Percentiles rank a stretch among this genome's conserved stretches.
These are phyloP conservation scores for Hebeloma cylindrosporum DNA, from an alignment of 768 basidiomycete species.

Conservation along the genomic window DNA sequence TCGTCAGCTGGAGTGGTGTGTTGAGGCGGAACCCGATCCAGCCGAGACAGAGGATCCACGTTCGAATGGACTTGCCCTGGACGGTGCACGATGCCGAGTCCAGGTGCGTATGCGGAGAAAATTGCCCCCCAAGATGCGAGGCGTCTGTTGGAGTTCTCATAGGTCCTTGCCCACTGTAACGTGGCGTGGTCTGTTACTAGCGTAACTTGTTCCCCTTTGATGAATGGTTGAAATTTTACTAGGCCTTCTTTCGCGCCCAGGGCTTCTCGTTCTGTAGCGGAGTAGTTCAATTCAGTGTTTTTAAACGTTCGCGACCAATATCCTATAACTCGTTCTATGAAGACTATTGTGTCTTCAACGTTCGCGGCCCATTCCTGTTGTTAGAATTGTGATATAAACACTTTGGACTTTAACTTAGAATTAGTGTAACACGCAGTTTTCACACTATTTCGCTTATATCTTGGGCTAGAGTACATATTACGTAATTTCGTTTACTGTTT, in stretches of 20 bases:
- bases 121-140: conserved; percentile 13
- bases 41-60: conserved; percentile 8
- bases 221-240: conserved; percentile 9
- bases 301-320: conserved; percentile 11
- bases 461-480: too few relatives aligned
- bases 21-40: conserved; percentile 1
- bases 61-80: conserved; percentile 8
- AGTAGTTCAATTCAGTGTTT: conserved; percentile 12
- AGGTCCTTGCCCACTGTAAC: conserved; percentile 3
- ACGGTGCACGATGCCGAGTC: conserved; percentile 6
- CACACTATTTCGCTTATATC: too few relatives aligned
- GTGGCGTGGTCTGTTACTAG: conserved; percentile 13
- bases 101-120: conserved; percentile 10
- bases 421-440: too few relatives aligned
- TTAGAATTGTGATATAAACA: too few relatives aligned
- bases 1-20: too few relatives aligned
- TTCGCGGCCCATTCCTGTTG: background rate
- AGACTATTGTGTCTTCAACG: conserved; percentile 7
- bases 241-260: conserved; percentile 10
- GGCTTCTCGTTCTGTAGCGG: conserved; percentile 13
- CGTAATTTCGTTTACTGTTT: too few relatives aligned
- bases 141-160: conserved; percentile 9
- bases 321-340: conserved; percentile 10
- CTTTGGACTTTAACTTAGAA: too few relatives aligned
- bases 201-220: conserved; percentile 11